Evolutionary conservation across 371 early-diverging fungal species (phyloP), one percentile per base, ranked within the genome.

Genomic region (Mortierella sp.): DNA sequence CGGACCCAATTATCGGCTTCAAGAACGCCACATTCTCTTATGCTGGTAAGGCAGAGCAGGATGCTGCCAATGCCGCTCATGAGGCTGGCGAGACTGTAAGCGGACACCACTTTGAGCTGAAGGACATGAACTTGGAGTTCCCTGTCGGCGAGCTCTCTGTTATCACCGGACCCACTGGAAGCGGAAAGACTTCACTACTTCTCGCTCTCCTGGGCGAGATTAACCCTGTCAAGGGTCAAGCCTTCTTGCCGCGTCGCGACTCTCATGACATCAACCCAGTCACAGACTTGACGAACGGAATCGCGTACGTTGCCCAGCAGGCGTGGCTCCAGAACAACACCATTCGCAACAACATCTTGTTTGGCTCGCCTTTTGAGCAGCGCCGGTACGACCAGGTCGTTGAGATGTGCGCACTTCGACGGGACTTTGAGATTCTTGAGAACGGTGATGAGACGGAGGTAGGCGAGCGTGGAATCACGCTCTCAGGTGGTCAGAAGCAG

Each of bases 401-500:
- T 2, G 82, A 84, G 63, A 85, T 84, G 84, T 89, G 91, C 27
- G 93, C 94, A 1, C 81, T 97, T 27, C 82, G 83, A 0, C 82
- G 92, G 26, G 97, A 98, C 72, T 79, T 97, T 51, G 90, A 92
- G 34, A 93, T 90, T 27, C 78, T 97, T 27, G 85, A 87, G 17
- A 79, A 87, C 37, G 96, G 96, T 23, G 97, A 97, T 79, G 62
- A 83, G 64, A 96, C 97, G 0, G 93, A 95, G 80, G 88, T 96
- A 51, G 97, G 96, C 42, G 96, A 95, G 78, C 88, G 89, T 55
- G 97, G 95, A 7, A 86, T 95, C 30, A 93, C 92, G 2, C 79
- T 96, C 11, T 93, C 93, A 51, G 97, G 97, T 49, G 96, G 96
- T 2, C 93, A 94, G 78, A 89, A 90, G 73, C 93, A 93, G 80